A percentile compares a stretch with the other conserved stretches of the same genome.
Conservation (phyloP, 306 rosid genomes). For the Fragaria ananassa region DNA sequence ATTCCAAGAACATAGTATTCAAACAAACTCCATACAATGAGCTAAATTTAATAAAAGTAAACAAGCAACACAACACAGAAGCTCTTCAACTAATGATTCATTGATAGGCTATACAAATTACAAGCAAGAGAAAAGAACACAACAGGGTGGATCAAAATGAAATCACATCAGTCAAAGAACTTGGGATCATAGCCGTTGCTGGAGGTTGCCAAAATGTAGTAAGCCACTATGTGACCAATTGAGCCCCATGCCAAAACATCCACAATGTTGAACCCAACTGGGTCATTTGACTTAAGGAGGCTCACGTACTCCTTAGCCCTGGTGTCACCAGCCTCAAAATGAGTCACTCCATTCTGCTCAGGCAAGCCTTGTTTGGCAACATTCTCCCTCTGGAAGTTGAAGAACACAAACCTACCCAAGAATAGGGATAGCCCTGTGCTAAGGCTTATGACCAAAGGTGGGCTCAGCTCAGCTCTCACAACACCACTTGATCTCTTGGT, state of each 20-base stretch:
- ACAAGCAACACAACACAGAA: neutral
- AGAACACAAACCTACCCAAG: conserved; percentile 92
- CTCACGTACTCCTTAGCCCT: conserved; percentile 92
- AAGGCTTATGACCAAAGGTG: conserved; percentile 82
- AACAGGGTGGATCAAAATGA: conserved; percentile 6
- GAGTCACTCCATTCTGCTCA: conserved; percentile 85
- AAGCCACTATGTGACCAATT: conserved; percentile 85
- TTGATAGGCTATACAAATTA: conserved; percentile 25
- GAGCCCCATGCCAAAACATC: conserved; percentile 99
- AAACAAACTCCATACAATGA: neutral
- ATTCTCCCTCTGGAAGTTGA: conserved; percentile 97
- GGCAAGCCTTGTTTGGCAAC: conserved; percentile 93
- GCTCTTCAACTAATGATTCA: conserved; percentile 15
- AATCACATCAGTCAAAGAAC: conserved; percentile 52
- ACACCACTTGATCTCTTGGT: conserved; percentile 22
- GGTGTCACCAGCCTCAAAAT: conserved; percentile 88
- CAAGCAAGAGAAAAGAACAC: conserved; percentile 5
- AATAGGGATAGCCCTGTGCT: conserved; percentile 92
- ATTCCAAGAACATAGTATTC: neutral
- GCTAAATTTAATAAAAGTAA: neutral
- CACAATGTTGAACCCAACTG: conserved; percentile 91
- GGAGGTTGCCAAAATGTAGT: conserved; percentile 86
- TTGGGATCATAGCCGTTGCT: conserved; percentile 94
- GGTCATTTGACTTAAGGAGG: conserved; percentile 91
- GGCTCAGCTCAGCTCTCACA: conserved; percentile 69